Percentiles rank a stretch among this genome's conserved stretches.
phyloP scores from a whole-genome alignment of 768 basidiomycete genomes.

The Xerocomellus chrysenteron region DNA sequence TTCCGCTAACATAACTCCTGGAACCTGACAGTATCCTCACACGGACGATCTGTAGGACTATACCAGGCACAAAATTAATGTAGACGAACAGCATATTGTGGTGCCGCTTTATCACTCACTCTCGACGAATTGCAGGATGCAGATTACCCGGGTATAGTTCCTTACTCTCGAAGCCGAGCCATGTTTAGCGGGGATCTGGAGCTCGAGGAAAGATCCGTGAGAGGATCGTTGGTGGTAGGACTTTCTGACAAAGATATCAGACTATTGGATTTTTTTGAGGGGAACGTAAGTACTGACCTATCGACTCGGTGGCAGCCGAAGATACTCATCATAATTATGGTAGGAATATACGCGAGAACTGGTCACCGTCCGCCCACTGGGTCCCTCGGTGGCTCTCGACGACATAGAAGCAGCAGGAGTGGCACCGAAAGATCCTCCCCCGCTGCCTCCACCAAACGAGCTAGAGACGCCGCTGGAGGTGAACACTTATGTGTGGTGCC shows the following conservation, averaged over 20 bases:
- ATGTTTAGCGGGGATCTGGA: conserved; percentile 52
- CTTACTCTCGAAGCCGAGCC: conserved; percentile 46
- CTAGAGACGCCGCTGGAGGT: conserved; percentile 42
- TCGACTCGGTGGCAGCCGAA: neutral
- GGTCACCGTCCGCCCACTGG: conserved; percentile 59
- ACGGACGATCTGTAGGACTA: conserved; percentile 49
- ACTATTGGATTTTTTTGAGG: conserved; percentile 82
- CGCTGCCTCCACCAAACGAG: conserved; percentile 38
- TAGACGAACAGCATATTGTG: conserved; percentile 21
- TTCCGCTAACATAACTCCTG: neutral
- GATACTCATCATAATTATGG: neutral
- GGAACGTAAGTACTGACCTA: conserved; percentile 48
- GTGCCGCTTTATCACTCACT: neutral
- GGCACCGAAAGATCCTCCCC: conserved; percentile 43
- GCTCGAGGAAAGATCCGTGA: conserved; percentile 64
- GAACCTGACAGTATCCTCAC: neutral
- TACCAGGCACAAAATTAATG: conserved; percentile 79
- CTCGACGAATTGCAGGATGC: conserved; percentile 40
- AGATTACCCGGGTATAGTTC: conserved; percentile 85
- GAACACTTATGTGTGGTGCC: conserved; percentile 73
- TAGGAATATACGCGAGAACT: conserved; percentile 71
- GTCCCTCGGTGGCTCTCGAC: conserved; percentile 36
- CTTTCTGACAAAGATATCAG: conserved; percentile 61
- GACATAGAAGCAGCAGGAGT: conserved; percentile 21
- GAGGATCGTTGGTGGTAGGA: conserved; percentile 78